Percentiles rank a stretch among this genome's conserved stretches.
Conservation (phyloP, 106 monocot genomes). For the Dactylorhiza incarnata region DNA sequence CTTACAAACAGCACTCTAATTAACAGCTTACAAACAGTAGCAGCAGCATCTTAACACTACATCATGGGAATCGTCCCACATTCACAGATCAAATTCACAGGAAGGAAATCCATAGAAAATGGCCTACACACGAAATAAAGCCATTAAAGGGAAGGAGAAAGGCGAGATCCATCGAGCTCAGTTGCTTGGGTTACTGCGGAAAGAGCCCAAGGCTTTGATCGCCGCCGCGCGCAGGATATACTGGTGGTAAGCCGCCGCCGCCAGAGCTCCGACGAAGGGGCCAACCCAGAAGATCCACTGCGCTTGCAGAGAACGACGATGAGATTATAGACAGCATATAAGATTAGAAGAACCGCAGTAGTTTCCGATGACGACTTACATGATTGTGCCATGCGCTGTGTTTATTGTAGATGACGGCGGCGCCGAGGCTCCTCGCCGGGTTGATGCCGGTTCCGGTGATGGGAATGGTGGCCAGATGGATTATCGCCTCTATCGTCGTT, state of each 20-base stretch:
- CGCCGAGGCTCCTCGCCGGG: slow-evolving; percentile 24
- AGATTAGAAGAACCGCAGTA: not conserved
- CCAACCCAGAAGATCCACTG: slow-evolving; percentile 17
- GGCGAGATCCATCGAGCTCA: not conserved
- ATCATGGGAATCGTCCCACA: not conserved
- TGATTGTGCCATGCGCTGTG: slow-evolving; percentile 20
- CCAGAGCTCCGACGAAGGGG: slow-evolving; percentile 13
- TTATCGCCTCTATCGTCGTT: no score
- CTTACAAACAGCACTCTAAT: not conserved
- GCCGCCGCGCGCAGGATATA: slow-evolving; percentile 14
- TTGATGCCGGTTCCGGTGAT: slow-evolving; percentile 25
- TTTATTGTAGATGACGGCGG: slow-evolving; percentile 22
- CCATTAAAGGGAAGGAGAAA: not conserved
- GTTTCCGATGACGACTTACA: not conserved
- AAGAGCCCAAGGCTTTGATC: slow-evolving; percentile 17
- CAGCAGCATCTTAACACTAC: not conserved
- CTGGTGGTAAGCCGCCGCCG: slow-evolving; percentile 18
- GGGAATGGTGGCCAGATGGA: slow-evolving; percentile 19
- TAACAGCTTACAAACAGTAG: not conserved
- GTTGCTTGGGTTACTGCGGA: slow-evolving; percentile 18
- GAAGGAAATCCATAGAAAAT: not conserved
- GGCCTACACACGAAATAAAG: no score
- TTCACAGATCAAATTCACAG: slow-evolving; percentile 4
- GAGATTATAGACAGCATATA: not conserved
- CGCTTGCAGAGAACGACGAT: not conserved